Percentiles rank a stretch among this genome's conserved stretches.
phyloP scores from a whole-genome alignment of 768 basidiomycete species.

The Clitopilus passeckerianus region DNA sequence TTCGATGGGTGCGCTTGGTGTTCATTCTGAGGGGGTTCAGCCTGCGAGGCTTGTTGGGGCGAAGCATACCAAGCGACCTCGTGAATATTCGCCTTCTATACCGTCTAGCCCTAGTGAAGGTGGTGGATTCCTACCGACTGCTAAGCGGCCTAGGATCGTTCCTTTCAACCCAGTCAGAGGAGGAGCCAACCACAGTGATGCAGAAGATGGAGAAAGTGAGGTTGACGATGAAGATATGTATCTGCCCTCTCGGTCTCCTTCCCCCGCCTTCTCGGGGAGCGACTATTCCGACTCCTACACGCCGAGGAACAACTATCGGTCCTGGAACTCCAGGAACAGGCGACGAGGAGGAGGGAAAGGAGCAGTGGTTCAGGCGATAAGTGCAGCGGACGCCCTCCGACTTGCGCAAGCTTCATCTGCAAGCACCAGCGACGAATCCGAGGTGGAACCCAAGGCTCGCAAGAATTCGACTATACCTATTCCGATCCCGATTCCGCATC shows the following conservation, averaged over 20 bases:
- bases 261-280: conserved; percentile 10
- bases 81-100: conserved; percentile 9
- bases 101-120: conserved; percentile 1
- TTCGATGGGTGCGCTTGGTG: neutral
- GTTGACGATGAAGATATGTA: conserved; percentile 13
- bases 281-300: conserved; percentile 12
- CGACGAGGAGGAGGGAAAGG: conserved; percentile 5
- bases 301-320: neutral
- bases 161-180: neutral
- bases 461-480: conserved; percentile 19
- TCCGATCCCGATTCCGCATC: conserved; percentile 62
- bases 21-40: neutral
- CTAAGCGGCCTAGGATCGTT: conserved; percentile 9
- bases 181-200: neutral
- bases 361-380: conserved; percentile 5
- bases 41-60: neutral
- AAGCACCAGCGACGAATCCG: conserved; percentile 1
- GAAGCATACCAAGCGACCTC: conserved; percentile 9
- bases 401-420: conserved; percentile 9
- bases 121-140: neutral
- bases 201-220: neutral
- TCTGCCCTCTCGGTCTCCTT: conserved; percentile 15
- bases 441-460: conserved; percentile 1
- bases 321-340: conserved; percentile 4
- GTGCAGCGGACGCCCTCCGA: conserved; percentile 15